Conservation (phyloP, 495 filamentous ascomycete species). For the Talaromyces wortmannii region DNA sequence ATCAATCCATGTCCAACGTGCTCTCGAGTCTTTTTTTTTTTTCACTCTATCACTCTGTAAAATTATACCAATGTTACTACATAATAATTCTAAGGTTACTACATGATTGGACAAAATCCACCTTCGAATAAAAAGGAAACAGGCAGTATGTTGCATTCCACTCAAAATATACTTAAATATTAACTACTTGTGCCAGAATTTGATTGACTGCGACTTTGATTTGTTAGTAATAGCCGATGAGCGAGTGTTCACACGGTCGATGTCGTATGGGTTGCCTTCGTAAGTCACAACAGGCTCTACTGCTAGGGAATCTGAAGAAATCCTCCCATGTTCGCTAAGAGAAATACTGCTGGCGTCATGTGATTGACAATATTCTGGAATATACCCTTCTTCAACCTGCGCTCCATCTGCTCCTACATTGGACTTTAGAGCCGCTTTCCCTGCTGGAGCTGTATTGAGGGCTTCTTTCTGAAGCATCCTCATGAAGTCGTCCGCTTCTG, state of each 20-base stretch:
- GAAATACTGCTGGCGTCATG: not conserved
- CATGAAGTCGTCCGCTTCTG: conserved; percentile 39
- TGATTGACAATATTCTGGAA: not conserved
- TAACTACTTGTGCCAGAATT: no score
- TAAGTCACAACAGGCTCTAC: conserved; percentile 9
- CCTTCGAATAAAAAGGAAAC: no score
- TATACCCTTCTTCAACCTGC: not conserved
- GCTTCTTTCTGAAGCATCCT: conserved; percentile 10
- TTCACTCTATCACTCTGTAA: no score
- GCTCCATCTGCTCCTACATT: no score
- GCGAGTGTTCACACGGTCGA: conserved; percentile 20
- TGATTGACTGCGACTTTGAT: conserved; percentile 4
- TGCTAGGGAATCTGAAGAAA: conserved; percentile 5
- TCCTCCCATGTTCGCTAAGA: not conserved
- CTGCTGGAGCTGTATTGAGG: not conserved
- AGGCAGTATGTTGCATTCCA: no score
- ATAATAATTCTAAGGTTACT: no score
- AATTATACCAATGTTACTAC: no score
- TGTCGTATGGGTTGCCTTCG: conserved; percentile 19
- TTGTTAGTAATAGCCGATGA: conserved; percentile 18
- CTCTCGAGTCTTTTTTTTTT: no score
- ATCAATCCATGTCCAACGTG: no score
- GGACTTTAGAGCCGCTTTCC: not conserved
- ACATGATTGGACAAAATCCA: no score
- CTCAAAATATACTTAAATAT: no score